phyloP scores from a whole-genome alignment of 495 filamentous ascomycete species.

The Hypoxylon fuscum region DNA sequence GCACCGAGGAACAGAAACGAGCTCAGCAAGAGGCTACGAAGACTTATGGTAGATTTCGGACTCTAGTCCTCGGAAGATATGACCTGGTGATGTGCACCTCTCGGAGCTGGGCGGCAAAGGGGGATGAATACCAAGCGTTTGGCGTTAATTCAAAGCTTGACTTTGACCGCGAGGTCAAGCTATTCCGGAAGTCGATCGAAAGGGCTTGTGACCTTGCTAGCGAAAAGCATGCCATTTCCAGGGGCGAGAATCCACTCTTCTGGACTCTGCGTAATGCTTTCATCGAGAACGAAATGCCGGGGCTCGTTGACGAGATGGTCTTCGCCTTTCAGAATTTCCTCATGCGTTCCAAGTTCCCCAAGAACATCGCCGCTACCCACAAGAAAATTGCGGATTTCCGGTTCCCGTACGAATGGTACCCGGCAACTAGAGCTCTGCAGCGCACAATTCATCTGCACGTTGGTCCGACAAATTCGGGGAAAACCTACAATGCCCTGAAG shows the following conservation, averaged over 20 bases:
- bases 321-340: conserved; percentile 67
- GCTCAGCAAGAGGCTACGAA: not conserved
- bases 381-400: conserved; percentile 77
- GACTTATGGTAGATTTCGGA: conserved; percentile 32
- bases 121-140: conserved; percentile 45
- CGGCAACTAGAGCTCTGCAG: conserved; percentile 76
- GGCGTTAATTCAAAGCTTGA: conserved; percentile 42
- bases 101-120: conserved; percentile 5
- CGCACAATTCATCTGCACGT: conserved; percentile 92
- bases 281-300: conserved; percentile 54
- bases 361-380: conserved; percentile 60
- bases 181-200: conserved; percentile 50
- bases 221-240: conserved; percentile 39
- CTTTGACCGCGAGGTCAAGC: conserved; percentile 44
- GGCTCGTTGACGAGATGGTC: conserved; percentile 64
- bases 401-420: conserved; percentile 91
- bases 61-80: conserved; percentile 17
- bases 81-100: conserved; percentile 14
- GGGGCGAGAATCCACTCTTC: conserved; percentile 58
- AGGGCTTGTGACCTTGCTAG: conserved; percentile 49
- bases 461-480: conserved; percentile 97
- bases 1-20: not conserved
- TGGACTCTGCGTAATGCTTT: conserved; percentile 67
- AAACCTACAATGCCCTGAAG: conserved; percentile 94
- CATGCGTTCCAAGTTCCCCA: conserved; percentile 46